phyloP scores from a whole-genome alignment of 306 rosid genomes.

The Medicago truncatula region DNA sequence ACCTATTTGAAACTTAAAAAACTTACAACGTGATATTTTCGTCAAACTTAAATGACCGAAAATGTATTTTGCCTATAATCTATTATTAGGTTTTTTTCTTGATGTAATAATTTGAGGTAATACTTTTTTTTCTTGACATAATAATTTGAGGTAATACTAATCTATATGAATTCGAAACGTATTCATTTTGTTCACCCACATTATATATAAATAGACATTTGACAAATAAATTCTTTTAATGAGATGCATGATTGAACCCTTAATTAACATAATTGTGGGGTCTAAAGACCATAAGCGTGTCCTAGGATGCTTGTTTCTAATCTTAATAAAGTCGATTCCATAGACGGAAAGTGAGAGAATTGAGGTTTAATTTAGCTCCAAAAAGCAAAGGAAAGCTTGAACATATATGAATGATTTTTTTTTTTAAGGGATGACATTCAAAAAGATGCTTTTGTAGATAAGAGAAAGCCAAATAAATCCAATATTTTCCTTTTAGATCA shows the following conservation, averaged over 20 bases:
- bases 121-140: not conserved
- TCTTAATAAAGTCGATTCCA: constrained; percentile 51
- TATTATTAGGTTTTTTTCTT: too few relatives aligned
- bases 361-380: constrained; percentile 35
- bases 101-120: not conserved
- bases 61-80: too few relatives aligned
- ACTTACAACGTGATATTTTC: too few relatives aligned
- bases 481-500: constrained; percentile 52
- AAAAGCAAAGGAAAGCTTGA: constrained; percentile 45
- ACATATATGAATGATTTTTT: constrained; percentile 18
- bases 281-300: constrained; percentile 47
- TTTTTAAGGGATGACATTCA: constrained; percentile 41
- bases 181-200: constrained; percentile 13
- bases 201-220: constrained; percentile 20
- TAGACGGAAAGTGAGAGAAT: constrained; percentile 42
- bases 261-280: constrained; percentile 53
- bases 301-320: constrained; percentile 64
- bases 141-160: not conserved
- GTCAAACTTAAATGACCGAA: too few relatives aligned
- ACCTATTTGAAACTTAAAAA: too few relatives aligned
- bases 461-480: constrained; percentile 56
- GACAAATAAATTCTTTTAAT: constrained; percentile 17
- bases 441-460: constrained; percentile 50
- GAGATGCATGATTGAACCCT: constrained; percentile 42
- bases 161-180: constrained; percentile 16